phyloP scores from a whole-genome alignment of 345 rosid genomes.

The Pugionium cornutum region DNA sequence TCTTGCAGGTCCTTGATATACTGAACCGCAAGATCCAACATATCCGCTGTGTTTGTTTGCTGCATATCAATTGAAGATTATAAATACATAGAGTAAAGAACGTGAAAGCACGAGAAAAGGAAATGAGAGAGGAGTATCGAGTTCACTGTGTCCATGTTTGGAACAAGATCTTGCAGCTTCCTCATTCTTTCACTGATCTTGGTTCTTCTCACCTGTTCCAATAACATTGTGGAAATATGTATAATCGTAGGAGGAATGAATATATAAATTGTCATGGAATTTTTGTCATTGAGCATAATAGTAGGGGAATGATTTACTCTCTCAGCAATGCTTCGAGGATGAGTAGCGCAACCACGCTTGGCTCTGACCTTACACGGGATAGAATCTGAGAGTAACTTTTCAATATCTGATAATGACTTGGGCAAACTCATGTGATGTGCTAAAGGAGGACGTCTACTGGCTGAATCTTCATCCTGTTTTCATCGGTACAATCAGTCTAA shows the following conservation, averaged over 20 bases:
- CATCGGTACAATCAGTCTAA: conserved; percentile 10
- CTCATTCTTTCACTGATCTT: conserved; percentile 95
- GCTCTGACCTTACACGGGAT: conserved; percentile 94
- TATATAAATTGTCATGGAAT: background rate
- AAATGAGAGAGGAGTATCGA: background rate
- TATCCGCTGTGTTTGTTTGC: conserved; percentile 97
- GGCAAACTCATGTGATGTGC: conserved; percentile 94
- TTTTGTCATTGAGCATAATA: background rate
- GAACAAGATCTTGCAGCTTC: conserved; percentile 95
- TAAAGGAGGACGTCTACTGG: conserved; percentile 53
- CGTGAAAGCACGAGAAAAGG: background rate
- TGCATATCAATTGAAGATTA: conserved; percentile 43
- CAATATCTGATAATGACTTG: conserved; percentile 64
- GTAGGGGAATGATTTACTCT: conserved; percentile 52
- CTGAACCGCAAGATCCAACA: conserved; percentile 92
- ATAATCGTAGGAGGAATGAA: background rate
- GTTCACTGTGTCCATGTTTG: conserved; percentile 79
- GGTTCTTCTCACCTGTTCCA: conserved; percentile 82
- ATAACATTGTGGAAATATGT: background rate
- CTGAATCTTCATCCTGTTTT: conserved; percentile 49
- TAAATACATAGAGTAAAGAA: conserved; percentile 7
- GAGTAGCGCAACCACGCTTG: conserved; percentile 96
- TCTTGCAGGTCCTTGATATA: conserved; percentile 76
- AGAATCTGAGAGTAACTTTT: conserved; percentile 73
- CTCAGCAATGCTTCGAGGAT: conserved; percentile 98